Evolutionary conservation across 1,284 basidiomycete species (phyloP).

Genomic region (Calocybe gambosa): DNA sequence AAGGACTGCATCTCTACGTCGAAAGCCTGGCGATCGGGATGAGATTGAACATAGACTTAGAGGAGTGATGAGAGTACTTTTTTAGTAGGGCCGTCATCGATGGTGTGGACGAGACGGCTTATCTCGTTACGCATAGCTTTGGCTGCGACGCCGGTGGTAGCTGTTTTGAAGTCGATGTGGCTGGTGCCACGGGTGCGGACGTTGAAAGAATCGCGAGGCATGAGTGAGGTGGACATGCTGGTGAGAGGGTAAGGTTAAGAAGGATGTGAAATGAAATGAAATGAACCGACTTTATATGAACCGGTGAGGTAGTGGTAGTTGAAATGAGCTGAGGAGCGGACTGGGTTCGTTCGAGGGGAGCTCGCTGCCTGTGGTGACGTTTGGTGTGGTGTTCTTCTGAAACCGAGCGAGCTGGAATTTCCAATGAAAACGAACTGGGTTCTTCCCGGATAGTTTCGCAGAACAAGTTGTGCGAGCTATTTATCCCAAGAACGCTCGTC

Average conservation of each 20-base stretch:
- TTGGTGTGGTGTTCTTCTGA: constrained; percentile 30
- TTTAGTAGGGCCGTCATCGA: constrained; percentile 74
- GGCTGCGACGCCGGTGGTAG: constrained; percentile 94
- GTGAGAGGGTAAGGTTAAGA: constrained; percentile 15
- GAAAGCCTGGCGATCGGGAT: constrained; percentile 67
- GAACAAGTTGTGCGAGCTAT: constrained; percentile 30
- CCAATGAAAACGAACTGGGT: constrained; percentile 27
- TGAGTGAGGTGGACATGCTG: constrained; percentile 53
- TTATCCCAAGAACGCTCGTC: constrained; percentile 17
- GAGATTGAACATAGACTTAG: constrained; percentile 11
- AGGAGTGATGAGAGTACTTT: constrained; percentile 50
- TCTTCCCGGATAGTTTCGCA: constrained; percentile 51
- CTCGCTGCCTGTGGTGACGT: constrained; percentile 56
- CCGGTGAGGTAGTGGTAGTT: constrained; percentile 54
- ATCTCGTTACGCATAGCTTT: constrained; percentile 99
- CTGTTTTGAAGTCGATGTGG: constrained; percentile 93
- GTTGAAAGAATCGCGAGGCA: constrained; percentile 60
- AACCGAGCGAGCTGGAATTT: constrained; percentile 17
- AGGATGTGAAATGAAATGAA: constrained; percentile 11
- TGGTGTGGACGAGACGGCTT: constrained; percentile 83
- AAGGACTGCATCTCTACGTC: constrained; percentile 99
- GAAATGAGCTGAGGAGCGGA: constrained; percentile 59
- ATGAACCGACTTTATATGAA: constrained; percentile 45
- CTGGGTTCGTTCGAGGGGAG: constrained; percentile 35
- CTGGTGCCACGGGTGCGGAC: constrained; percentile 61